Base-by-base conservation (phyloP, 2,329 filamentous ascomycete species). In the Tolypocladium amazonense region DNA sequence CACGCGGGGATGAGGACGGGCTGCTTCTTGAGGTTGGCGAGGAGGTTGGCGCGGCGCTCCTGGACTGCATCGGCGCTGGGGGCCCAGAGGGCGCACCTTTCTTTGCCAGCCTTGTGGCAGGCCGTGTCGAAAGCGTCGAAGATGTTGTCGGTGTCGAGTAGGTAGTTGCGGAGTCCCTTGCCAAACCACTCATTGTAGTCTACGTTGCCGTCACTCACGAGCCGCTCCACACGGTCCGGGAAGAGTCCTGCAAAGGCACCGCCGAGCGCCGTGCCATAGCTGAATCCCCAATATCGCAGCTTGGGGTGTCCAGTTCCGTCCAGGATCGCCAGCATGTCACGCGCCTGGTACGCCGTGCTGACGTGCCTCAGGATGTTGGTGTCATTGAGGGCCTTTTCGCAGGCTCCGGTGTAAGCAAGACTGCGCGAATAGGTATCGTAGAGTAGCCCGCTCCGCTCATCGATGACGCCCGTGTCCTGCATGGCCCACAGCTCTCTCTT, bases 161-260 rank as follows among this genome's bases (percentile, higher is more conserved):
- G 65, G 57, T 81, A 81, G 62, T 78, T 78, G 62, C 74, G 70
- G 59, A 78, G 74, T 1, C 69, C 68, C 14, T 77, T 73, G 35
- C 74, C 71, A 59, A 75, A 78, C 80, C 79, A 84, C 65, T 82
- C 81, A 47, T 79, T 76, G 63, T 84, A 81, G 63, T 81, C 78
- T 18, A 80, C 78, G 56, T 81, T 81, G 33, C 79, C 70, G 70
- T 18, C 9, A n/a, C 23, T 52, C 15, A 18, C 76, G 11, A 83
- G 67, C 18, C 79, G 72, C 50, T 77, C 79, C 1, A 83, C 75
- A 53, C 73, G 73, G 35, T 81, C 77, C 1, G 80, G 81, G 58
- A 76, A 82, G 70, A 83, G 73, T 2, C 77, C 73, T 3, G 80
- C 80, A 65, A 82, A 82, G 0, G 76, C 77, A 15, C 76, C 78